phyloP scores from a whole-genome alignment of 1,139 yeast genomes.

The Lodderomyces theae region DNA sequence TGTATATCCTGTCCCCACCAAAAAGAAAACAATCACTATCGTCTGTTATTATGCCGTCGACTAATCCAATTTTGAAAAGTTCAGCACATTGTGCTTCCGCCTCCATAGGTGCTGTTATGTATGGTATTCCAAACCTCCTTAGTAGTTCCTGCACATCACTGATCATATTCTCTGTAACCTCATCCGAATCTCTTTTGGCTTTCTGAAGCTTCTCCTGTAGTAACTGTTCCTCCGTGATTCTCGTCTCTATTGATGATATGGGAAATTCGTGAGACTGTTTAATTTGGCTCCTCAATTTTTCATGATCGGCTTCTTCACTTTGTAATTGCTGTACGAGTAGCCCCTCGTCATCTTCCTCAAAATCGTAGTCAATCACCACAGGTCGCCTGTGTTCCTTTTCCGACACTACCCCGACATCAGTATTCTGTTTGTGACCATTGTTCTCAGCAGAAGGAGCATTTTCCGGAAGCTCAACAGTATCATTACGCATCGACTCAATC shows the following conservation, averaged over 20 bases:
- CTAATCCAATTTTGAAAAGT: constrained; percentile 59
- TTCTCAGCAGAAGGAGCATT: background rate
- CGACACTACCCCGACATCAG: constrained; percentile 2
- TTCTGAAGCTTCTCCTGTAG: constrained; percentile 60
- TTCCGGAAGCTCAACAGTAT: constrained; percentile 10
- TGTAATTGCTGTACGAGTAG: constrained; percentile 57
- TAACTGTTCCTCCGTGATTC: constrained; percentile 50
- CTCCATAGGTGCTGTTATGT: constrained; percentile 93
- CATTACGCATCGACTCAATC: constrained; percentile 4
- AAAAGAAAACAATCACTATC: constrained; percentile 96
- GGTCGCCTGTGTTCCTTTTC: constrained; percentile 14
- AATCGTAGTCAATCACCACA: constrained; percentile 53
- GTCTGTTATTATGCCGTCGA: constrained; percentile 95
- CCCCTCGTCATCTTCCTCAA: constrained; percentile 76
- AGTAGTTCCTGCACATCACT: constrained; percentile 86
- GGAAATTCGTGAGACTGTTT: constrained; percentile 26
- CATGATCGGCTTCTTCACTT: constrained; percentile 72
- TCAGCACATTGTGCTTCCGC: constrained; percentile 98
- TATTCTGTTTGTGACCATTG: constrained; percentile 23
- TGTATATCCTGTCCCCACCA: constrained; percentile 83
- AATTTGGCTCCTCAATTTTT: constrained; percentile 53
- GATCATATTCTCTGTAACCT: constrained; percentile 83
- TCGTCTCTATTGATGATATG: constrained; percentile 26
- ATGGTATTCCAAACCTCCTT: constrained; percentile 88
- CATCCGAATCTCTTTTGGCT: constrained; percentile 85